These are phyloP conservation scores for Ogataea degrootiae DNA, from an alignment of 805 yeast species.

Conservation along the genomic window DNA sequence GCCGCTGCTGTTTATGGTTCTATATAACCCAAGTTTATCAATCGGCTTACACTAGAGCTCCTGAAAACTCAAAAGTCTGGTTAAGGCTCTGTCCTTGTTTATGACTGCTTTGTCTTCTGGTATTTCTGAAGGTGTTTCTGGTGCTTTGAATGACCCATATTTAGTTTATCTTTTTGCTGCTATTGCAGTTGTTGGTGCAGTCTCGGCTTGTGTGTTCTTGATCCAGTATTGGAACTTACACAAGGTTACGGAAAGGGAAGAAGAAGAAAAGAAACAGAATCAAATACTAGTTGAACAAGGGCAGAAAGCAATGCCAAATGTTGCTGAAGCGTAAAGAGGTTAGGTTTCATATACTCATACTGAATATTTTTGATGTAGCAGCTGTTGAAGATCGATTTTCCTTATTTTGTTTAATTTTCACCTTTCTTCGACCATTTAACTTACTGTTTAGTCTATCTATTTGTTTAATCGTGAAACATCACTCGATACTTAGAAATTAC, in stretches of 20 bases:
- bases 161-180: slow-evolving; percentile 40
- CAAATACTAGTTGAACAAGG: slow-evolving; percentile 1
- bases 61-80: slow-evolving; percentile 50
- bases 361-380: too few relatives aligned
- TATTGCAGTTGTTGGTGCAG: slow-evolving; percentile 33
- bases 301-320: background rate
- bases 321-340: background rate
- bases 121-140: slow-evolving; percentile 37
- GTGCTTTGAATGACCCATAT: slow-evolving; percentile 37
- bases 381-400: too few relatives aligned
- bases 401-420: too few relatives aligned
- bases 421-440: too few relatives aligned
- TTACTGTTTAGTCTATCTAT: too few relatives aligned
- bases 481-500: too few relatives aligned
- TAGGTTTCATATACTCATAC: too few relatives aligned
- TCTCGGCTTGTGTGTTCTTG: slow-evolving; percentile 28
- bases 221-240: slow-evolving; percentile 30
- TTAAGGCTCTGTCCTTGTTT: slow-evolving; percentile 38
- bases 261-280: slow-evolving; percentile 12
- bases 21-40: slow-evolving; percentile 47
- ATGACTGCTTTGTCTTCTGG: slow-evolving; percentile 46
- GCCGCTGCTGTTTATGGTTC: slow-evolving; percentile 49
- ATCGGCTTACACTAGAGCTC: slow-evolving; percentile 49
- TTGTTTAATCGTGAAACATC: too few relatives aligned
- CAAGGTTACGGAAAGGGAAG: slow-evolving; percentile 22